A percentile compares a stretch with the other conserved stretches of the same genome.
phyloP scores from a whole-genome alignment of 257 asterid genomes.

The Solanum lycopersicoides region DNA sequence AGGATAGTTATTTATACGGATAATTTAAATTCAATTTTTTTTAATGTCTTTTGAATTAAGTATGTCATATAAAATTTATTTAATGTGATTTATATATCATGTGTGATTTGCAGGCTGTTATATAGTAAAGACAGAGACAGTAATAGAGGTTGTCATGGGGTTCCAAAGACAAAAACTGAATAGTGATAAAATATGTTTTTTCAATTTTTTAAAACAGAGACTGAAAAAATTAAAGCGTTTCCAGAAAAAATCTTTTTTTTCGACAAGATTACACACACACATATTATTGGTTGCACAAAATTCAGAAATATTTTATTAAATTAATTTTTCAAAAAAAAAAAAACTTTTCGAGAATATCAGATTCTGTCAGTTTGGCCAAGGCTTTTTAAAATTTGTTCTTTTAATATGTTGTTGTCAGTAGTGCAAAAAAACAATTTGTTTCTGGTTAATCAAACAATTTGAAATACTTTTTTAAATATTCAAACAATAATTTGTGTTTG shows the following conservation, averaged over 20 bases:
- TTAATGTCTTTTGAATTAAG: too few relatives aligned
- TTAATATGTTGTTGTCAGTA: not conserved
- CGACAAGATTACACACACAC: not conserved
- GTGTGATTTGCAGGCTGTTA: too few relatives aligned
- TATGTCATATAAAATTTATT: accelerated
- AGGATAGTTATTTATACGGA: too few relatives aligned
- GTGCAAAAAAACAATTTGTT: not conserved
- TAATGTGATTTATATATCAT: accelerated
- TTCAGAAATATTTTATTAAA: not conserved
- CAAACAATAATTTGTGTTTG: too few relatives aligned
- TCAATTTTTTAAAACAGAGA: not conserved
- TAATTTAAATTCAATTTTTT: too few relatives aligned
- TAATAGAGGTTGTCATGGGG: too few relatives aligned
- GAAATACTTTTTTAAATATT: not conserved
- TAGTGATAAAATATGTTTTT: not conserved
- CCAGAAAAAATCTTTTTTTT: not conserved
- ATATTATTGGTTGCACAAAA: not conserved
- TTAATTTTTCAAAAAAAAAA: not conserved
- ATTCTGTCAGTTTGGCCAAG: not conserved
- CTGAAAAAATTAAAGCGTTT: not conserved
- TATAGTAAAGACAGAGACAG: accelerated
- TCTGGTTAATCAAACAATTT: too few relatives aligned
- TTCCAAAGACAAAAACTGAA: too few relatives aligned
- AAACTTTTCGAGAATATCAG: not conserved
- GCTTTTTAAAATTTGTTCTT: not conserved